Percentiles rank a stretch among this genome's conserved stretches.
phyloP scores from a whole-genome alignment of 2,329 filamentous ascomycete species.

The Aspergillus flavus region DNA sequence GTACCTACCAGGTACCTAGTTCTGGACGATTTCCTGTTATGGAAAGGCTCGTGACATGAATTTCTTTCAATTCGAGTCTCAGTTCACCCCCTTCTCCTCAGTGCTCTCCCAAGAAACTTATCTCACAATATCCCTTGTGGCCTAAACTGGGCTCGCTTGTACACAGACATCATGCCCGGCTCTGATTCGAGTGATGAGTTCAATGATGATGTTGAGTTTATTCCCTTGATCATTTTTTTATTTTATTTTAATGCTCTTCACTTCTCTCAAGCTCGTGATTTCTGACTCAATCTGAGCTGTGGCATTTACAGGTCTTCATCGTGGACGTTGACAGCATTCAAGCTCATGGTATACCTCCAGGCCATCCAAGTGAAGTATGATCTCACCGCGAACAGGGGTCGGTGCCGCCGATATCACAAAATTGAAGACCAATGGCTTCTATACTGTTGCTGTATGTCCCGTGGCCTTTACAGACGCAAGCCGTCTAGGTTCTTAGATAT shows the following conservation, averaged over 20 bases:
- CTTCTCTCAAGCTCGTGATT: not conserved
- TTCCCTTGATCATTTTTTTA: not conserved
- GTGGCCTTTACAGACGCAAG: not conserved
- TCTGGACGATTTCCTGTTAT: not conserved
- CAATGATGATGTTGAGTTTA: slow-evolving; percentile 49
- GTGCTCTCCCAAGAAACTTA: not conserved
- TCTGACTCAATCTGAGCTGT: not conserved
- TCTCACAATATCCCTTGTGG: not conserved
- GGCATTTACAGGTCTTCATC: slow-evolving; percentile 55
- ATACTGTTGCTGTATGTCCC: slow-evolving; percentile 61
- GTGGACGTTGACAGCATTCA: slow-evolving; percentile 69
- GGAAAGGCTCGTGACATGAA: not conserved
- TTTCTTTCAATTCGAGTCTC: not conserved
- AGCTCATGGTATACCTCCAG: slow-evolving; percentile 58
- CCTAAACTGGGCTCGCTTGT: not conserved
- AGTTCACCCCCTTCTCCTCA: too few species aligned
- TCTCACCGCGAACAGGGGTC: slow-evolving; percentile 51
- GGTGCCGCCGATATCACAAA: slow-evolving; percentile 67
- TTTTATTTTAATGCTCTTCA: not conserved
- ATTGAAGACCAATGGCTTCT: slow-evolving; percentile 64
- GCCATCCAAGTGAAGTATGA: not conserved
- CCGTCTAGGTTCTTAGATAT: not conserved
- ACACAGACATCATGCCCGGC: slow-evolving; percentile 48
- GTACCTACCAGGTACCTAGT: not conserved
- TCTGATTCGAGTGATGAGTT: slow-evolving; percentile 58